phyloP scores from a whole-genome alignment of 768 basidiomycete species.

The Sporobolomyces phaffii region DNA sequence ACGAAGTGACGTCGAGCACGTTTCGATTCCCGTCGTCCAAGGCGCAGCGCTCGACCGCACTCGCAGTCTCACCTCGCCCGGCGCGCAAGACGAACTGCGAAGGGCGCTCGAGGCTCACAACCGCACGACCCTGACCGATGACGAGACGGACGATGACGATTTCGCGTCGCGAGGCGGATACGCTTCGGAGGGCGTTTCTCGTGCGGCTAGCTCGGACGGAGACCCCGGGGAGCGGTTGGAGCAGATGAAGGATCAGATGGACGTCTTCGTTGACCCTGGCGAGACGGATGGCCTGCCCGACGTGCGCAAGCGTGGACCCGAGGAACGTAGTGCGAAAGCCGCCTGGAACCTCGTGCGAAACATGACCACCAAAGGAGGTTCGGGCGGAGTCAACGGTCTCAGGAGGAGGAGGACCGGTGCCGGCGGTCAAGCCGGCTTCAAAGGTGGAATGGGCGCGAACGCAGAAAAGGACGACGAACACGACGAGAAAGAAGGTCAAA shows the following conservation, averaged over 20 bases:
- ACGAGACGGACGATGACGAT: conserved; percentile 11
- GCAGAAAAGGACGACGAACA: conserved; percentile 13
- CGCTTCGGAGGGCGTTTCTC: conserved; percentile 20
- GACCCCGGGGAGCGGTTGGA: conserved; percentile 28
- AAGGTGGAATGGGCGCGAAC: conserved; percentile 13
- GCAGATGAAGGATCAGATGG: conserved; percentile 35
- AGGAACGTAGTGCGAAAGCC: conserved; percentile 31
- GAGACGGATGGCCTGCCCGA: conserved; percentile 64
- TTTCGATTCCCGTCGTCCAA: conserved; percentile 25
- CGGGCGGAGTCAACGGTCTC: not conserved
- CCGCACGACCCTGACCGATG: conserved; percentile 2
- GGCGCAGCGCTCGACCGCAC: conserved; percentile 2
- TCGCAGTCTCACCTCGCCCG: conserved; percentile 22
- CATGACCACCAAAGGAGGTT: not conserved
- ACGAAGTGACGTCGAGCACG: conserved; percentile 5
- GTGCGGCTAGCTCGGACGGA: conserved; percentile 36
- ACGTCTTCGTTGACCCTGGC: conserved; percentile 55
- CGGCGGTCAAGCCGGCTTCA: conserved; percentile 20
- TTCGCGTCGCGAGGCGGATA: conserved; percentile 3
- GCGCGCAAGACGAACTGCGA: conserved; percentile 23
- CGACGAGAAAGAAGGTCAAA: conserved; percentile 14
- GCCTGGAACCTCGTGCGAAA: conserved; percentile 35
- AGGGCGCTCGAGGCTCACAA: conserved; percentile 32
- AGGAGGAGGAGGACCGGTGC: conserved; percentile 11
- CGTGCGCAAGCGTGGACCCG: conserved; percentile 40